Evolutionary conservation across 2,329 filamentous ascomycete species (phyloP), one percentile per base, ranked within the genome.

Genomic region (Scytalidium lignicola): DNA sequence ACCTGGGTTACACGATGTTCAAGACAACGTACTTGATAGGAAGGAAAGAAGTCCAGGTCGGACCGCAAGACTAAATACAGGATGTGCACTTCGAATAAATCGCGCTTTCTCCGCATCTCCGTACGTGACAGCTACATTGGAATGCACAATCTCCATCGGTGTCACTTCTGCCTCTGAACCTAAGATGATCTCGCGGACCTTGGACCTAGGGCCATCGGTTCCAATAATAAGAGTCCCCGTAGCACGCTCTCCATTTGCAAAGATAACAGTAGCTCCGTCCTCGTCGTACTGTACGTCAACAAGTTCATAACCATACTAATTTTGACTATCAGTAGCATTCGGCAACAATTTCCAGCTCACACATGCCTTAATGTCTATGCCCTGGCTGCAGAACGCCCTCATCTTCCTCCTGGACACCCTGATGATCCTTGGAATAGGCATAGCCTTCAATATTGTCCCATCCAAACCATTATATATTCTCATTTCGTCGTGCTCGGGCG

Each of bases 221-320:
- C 50, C 50, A 17, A 51, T 46, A 18, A 51, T 43, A 37, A 43
- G 46, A 46, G 17, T 48, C 21, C 50, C 46, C 13, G 21, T 17
- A 21, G 43, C 37, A 2, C 13, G 28, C 19, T 45, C 19, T 19
- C 46, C 46, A 48, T 51, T 49, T 19, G 46, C 17, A 46, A 51
- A 51, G n/a, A 48, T 19, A 18, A 44, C 46, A 43, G 44, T 51
- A 37, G 47, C 52, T 44, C 47, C 52, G 26, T 28, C n/a, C 17
- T 48, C 44, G 28, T 51, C 42, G 43, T 47, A 47, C 17, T 26
- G 18, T 28, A 47, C 44, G 29, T 19, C 43, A 46, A 29, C 41
- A 42, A 55, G 50, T 10, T 55, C 49, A 37, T 55, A 51, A n/a
- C 49, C 48, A 46, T 55, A 55, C 53, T 55, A 40, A 41, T 49